Evolutionary conservation across 2,329 filamentous ascomycete genomes (phyloP), one percentile per base, ranked within the genome.

Genomic region (Paraconiothyrium brasiliense): DNA sequence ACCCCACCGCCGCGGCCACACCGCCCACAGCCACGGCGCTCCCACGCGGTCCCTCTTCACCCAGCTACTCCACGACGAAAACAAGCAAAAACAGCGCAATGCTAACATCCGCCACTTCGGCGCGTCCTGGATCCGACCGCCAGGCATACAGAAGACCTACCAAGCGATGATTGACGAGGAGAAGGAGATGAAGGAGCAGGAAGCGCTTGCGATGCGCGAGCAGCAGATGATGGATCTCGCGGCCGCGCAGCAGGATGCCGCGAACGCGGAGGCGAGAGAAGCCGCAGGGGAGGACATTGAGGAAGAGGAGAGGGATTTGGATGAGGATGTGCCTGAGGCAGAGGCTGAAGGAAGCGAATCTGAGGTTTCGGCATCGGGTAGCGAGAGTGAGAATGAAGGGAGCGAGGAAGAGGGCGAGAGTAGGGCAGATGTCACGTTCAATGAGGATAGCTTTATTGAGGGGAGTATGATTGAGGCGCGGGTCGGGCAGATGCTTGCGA

Each of bases 131-230:
- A 89, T 99, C 59, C 92, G 91, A 61, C 95, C 95, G 0, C 93
- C 93, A 0, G 95, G 94, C 8, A 86, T 97, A 58, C 78, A 88
- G 60, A 99, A 98, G 84, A 97, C 94, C 1, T 87, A 97, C 62
- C 90, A 96, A 75, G 93, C 96, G 65, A 87, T 93, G 80, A 90
- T 91, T 46, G 95, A 99, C 79, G 95, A 99, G 81, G 89, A 90
- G 67, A 87, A 91, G 11, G 95, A 99, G 82, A 87, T 92, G 58
- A 90, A 94, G 75, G 95, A 99, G 78, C 92, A 94, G 62, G 87
- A 92, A 64, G 89, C 92, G 73, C 87, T 91, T 2, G 81, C 92
- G 76, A 84, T 90, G 24, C 84, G 91, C 34, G 91, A 94, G 76
- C 86, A 88, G 70, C 80, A 90, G 4, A 87, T 90, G 59, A 85